Evolutionary conservation across 2,329 filamentous ascomycete genomes (phyloP).

Genomic region (Aaosphaeria pasadenensis): DNA sequence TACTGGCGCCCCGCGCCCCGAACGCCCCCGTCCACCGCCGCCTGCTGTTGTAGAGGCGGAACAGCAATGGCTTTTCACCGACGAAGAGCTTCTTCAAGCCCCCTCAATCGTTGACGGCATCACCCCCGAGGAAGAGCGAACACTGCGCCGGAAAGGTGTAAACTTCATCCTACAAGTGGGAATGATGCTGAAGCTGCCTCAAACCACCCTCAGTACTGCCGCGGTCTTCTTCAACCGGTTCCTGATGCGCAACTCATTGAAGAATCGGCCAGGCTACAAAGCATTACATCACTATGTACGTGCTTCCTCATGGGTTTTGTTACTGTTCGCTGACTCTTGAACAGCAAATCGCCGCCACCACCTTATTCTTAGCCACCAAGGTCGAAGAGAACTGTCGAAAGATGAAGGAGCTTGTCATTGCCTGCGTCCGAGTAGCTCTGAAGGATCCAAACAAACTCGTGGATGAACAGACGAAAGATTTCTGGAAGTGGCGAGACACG

Average conservation of each 20-base stretch:
- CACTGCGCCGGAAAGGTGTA: slow-evolving; percentile 82
- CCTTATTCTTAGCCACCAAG: slow-evolving; percentile 92
- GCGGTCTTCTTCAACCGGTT: slow-evolving; percentile 95
- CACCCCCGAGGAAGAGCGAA: slow-evolving; percentile 70
- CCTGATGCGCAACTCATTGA: slow-evolving; percentile 85
- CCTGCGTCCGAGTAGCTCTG: slow-evolving; percentile 89
- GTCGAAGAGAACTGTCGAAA: slow-evolving; percentile 96
- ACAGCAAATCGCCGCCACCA: slow-evolving; percentile 79
- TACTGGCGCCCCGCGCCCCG: slow-evolving; percentile 19
- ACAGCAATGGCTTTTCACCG: slow-evolving; percentile 84
- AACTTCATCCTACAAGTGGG: slow-evolving; percentile 96
- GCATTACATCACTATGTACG: slow-evolving; percentile 73
- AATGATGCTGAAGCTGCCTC: slow-evolving; percentile 85
- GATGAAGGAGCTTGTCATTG: slow-evolving; percentile 90
- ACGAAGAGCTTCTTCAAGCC: slow-evolving; percentile 76
- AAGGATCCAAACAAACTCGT: slow-evolving; percentile 88
- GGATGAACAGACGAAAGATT: slow-evolving; percentile 97
- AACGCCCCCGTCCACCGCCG: slow-evolving; percentile 35
- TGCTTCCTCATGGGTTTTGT: background rate
- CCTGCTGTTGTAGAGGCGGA: slow-evolving; percentile 54
- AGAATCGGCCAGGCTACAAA: slow-evolving; percentile 23
- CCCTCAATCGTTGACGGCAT: slow-evolving; percentile 85
- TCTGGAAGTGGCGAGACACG: slow-evolving; percentile 95
- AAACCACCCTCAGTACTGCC: slow-evolving; percentile 87
- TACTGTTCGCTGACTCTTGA: slow-evolving; percentile 2